A percentile compares a stretch with the other conserved stretches of the same genome.
phyloP scores from a whole-genome alignment of 2,329 filamentous ascomycete species.

The Rachicladosporium sp. region DNA sequence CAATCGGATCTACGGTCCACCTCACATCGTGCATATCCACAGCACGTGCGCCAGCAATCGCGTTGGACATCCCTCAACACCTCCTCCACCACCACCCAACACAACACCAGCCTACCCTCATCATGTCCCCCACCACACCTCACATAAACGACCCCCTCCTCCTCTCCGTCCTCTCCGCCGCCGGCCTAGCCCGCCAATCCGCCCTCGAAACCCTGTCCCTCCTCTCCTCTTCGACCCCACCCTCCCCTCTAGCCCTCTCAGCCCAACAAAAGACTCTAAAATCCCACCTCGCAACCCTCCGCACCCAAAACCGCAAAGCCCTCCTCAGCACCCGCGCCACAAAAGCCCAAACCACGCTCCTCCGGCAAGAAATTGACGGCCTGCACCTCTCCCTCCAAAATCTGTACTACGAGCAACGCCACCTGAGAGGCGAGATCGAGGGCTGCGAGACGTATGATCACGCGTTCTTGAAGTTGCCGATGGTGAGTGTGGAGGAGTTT shows the following conservation, averaged over 20 bases:
- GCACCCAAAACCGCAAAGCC: slow-evolving; percentile 71
- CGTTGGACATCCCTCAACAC: no score
- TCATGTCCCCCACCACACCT: slow-evolving; percentile 10
- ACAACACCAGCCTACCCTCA: no score
- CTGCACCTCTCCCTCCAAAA: slow-evolving; percentile 91
- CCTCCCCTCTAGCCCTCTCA: slow-evolving; percentile 44
- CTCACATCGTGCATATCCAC: no score
- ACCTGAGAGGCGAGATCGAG: slow-evolving; percentile 77
- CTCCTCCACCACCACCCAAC: no score
- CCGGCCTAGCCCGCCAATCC: slow-evolving; percentile 63
- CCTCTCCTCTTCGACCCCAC: slow-evolving; percentile 44
- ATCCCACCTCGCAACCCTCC: slow-evolving; percentile 66
- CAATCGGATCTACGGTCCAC: no score
- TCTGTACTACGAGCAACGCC: slow-evolving; percentile 87
- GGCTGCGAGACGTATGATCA: slow-evolving; percentile 90
- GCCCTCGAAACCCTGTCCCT: slow-evolving; percentile 43
- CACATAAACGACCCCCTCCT: slow-evolving; percentile 52
- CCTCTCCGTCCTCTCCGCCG: slow-evolving; percentile 56
- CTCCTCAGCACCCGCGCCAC: slow-evolving; percentile 72
- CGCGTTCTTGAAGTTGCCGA: slow-evolving; percentile 72
- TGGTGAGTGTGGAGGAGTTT: slow-evolving; percentile 76
- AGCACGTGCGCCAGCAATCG: no score
- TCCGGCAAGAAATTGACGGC: slow-evolving; percentile 78
- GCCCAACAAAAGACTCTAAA: slow-evolving; percentile 70
- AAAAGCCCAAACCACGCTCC: slow-evolving; percentile 75